Evolutionary conservation across 345 rosid species (phyloP), one percentile per base, ranked within the genome.

Genomic region (Ceriops zippeliana): DNA sequence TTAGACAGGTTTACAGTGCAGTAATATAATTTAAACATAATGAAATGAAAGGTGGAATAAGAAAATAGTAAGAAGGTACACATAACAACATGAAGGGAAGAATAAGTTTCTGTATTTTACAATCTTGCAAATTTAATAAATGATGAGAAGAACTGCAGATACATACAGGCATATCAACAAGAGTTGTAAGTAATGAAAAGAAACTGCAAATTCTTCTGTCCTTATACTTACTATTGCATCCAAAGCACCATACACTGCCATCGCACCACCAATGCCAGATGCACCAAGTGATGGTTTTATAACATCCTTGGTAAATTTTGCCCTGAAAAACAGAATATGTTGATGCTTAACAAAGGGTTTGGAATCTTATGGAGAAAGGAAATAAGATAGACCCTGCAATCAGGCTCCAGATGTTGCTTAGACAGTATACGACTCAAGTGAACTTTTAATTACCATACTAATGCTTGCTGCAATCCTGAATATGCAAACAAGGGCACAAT

Each of bases 381-480:
- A 35, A 62, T 26, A 56, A 24, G 22, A 30, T 37, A 70, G 63
- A 31, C 32, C 22, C 30, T 27, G 28, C 52, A 57, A n/a, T 16
- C 35, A 51, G 24, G 20, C 38, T 31, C 31, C 8, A 61, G 38
- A 24, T 27, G n/a, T 37, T 13, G 60, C 19, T 53, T 58, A 52
- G 27, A 54, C 27, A 61, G 27, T 6, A 58, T 0, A 52, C 7
- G 22, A 26, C 31, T 54, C 31, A 56, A 71, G 71, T 17, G 19
- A 69, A 58, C 26, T 37, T 67, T 68, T 35, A 64, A 22, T 38
- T 86, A 90, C 98, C 98, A 90, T 47, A 90, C 96, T 83, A 90
- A 92, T 76, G 98, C 96, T 75, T 93, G 98, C 69, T 93, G 98
- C 67, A 90, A 74, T 75, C 97, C 98, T 66, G 96, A 90, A 77